A percentile compares a stretch with the other conserved stretches of the same genome.
These are phyloP conservation scores for Zygoascus hellenicus DNA, from an alignment of 1,139 yeast species.

Conservation along the genomic window DNA sequence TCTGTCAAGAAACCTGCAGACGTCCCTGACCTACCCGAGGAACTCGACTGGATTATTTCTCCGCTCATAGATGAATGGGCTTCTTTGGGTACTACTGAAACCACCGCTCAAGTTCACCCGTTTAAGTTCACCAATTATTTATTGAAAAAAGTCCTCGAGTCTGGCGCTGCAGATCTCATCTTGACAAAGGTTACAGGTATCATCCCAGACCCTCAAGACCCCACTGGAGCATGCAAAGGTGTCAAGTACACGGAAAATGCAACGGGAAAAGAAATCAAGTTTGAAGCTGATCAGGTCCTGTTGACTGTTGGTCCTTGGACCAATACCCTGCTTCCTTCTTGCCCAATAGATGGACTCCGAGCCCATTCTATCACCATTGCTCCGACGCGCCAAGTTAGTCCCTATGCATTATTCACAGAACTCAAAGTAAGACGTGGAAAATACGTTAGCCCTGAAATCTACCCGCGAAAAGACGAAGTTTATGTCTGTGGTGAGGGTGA, in stretches of 20 bases:
- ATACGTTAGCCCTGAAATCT: constrained; percentile 79
- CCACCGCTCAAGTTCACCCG: constrained; percentile 97
- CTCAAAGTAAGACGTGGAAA: constrained; percentile 58
- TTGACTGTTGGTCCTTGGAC: constrained; percentile 97
- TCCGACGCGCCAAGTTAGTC: constrained; percentile 68
- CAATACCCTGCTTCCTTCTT: constrained; percentile 76
- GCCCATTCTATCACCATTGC: constrained; percentile 93
- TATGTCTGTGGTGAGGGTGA: constrained; percentile 98
- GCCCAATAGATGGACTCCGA: constrained; percentile 86
- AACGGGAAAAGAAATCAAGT: constrained; percentile 15
- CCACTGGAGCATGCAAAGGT: constrained; percentile 19
- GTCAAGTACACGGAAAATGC: constrained; percentile 16
- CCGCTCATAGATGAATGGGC: constrained; percentile 69
- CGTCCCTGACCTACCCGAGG: constrained; percentile 48
- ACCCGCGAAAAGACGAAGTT: constrained; percentile 92
- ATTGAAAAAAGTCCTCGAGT: constrained; percentile 71
- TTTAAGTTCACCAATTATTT: constrained; percentile 82
- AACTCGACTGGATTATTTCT: constrained; percentile 75
- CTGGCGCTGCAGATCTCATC: constrained; percentile 78
- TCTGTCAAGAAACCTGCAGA: constrained; percentile 8
- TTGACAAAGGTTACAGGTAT: constrained; percentile 78
- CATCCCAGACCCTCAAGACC: constrained; percentile 20
- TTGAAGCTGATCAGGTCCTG: constrained; percentile 70
- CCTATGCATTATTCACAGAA: constrained; percentile 93
- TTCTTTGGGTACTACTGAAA: constrained; percentile 73